Conservation (phyloP, 768 basidiomycete genomes). For the Polyporus arcularius region DNA sequence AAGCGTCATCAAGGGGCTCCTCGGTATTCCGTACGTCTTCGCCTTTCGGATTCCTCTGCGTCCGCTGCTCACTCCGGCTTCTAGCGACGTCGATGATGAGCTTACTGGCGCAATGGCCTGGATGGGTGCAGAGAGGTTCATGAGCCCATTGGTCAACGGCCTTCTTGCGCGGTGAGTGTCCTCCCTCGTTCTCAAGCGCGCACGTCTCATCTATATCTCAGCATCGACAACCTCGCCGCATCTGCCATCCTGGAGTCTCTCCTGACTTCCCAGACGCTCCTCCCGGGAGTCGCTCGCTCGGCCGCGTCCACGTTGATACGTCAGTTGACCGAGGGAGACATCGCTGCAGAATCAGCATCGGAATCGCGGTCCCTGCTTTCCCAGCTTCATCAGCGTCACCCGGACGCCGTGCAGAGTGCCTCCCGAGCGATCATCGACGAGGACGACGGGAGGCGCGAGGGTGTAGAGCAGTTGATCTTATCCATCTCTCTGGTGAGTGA, state of each 20-base stretch:
- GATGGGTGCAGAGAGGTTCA: constrained; percentile 56
- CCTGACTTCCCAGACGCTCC: constrained; percentile 29
- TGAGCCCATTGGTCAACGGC: constrained; percentile 51
- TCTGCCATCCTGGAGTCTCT: constrained; percentile 32
- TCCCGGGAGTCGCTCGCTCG: constrained; percentile 22
- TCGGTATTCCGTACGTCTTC: constrained; percentile 50
- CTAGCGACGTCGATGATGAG: constrained; percentile 50
- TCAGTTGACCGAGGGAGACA: constrained; percentile 11
- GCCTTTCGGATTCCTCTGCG: neutral
- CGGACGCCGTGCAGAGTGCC: constrained; percentile 45
- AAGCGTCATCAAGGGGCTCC: constrained; percentile 31
- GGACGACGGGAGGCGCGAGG: constrained; percentile 36
- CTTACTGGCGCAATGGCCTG: constrained; percentile 45
- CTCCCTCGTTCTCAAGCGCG: no score
- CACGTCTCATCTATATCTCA: constrained; percentile 17
- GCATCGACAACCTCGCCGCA: constrained; percentile 34
- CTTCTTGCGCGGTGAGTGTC: constrained; percentile 41
- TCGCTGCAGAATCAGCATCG: neutral
- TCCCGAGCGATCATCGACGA: constrained; percentile 40
- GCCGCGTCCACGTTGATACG: constrained; percentile 18
- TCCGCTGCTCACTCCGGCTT: neutral
- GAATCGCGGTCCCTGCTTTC: constrained; percentile 44
- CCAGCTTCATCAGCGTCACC: constrained; percentile 66
- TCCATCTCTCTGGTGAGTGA: constrained; percentile 57
- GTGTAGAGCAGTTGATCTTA: constrained; percentile 54